Conservation (phyloP, 2,329 filamentous ascomycete species). For the Pestalotiopsis fici region DNA sequence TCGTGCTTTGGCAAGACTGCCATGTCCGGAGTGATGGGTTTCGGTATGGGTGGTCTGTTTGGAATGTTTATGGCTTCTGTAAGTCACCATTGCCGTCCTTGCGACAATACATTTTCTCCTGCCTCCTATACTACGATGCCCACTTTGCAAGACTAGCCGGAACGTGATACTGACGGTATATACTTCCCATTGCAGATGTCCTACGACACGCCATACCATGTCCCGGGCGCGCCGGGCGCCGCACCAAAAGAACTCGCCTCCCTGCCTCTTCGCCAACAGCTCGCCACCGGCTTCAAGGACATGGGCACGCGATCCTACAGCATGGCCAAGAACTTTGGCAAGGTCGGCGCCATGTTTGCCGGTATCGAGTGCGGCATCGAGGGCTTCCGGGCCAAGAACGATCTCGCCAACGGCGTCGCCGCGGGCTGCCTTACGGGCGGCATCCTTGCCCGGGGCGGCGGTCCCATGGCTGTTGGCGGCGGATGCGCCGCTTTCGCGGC, state of each 20-base stretch:
- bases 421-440: conserved; percentile 92
- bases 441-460: conserved; percentile 81
- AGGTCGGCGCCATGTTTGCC: conserved; percentile 86
- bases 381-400: conserved; percentile 89
- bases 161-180: too few relatives aligned
- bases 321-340: conserved; percentile 91
- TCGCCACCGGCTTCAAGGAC: conserved; percentile 85
- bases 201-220: conserved; percentile 89
- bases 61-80: conserved; percentile 98
- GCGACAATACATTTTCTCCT: not conserved
- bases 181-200: conserved; percentile 82
- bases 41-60: conserved; percentile 90
- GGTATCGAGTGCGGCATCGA: conserved; percentile 97
- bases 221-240: conserved; percentile 31
- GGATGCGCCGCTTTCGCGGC: conserved; percentile 94
- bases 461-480: conserved; percentile 83
- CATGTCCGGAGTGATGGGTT: conserved; percentile 91
- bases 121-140: not conserved
- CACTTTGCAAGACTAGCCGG: not conserved
- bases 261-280: conserved; percentile 83
- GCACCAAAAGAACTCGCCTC: conserved; percentile 43
- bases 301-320: conserved; percentile 85
- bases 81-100: conserved; percentile 36
- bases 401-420: conserved; percentile 81
- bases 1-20: conserved; percentile 87